Base-by-base conservation (phyloP, 73 alveolate species). In the Tetrahymena thermophila region DNA sequence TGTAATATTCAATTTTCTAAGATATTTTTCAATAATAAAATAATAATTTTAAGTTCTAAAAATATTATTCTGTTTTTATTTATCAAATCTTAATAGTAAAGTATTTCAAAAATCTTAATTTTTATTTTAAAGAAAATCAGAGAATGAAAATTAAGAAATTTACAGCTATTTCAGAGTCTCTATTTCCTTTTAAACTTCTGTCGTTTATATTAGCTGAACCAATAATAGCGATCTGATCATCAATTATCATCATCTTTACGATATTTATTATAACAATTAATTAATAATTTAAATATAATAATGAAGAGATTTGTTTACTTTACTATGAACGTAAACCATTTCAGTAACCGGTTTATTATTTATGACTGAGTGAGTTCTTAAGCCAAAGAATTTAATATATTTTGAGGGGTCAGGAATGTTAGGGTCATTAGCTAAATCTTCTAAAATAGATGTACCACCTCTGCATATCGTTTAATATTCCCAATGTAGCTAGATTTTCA, bases 191-290 rank as follows among this genome's bases (percentile, higher is more conserved):
- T 99, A 99, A 94, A 44, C 99, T 96, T 89, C 99, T 96, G 96
- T 99, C 99, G 96, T 99, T 99, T 56, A 99, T 98, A 96, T 99
- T 99, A 34, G 99, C 99, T 3, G 98, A 95, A 1, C 99, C 99
- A 35, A 98, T 96, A 34, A 99, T 97, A 35, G 98, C 98, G 9
- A 71, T 71, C n/a, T 71, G 31, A 25, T 71, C 89, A 71, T 71
- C 89, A 19, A 71, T 71, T 11, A 71, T 71, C 89, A 71, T 71
- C 89, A 71, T 93, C 99, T 98, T 95, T n/a, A 98, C 94, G 84
- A 99, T 96, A 97, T 98, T 11, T 98, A 25, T 98, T 98, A 97
- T n/a, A n/a, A n/a, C n/a, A n/a, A n/a, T n/a, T n/a, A n/a, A n/a
- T n/a, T n/a, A n/a, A n/a, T n/a, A n/a, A n/a, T n/a, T n/a, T n/a